Evolutionary conservation across 345 rosid species (phyloP).

Genomic region (Boechera stricta): DNA sequence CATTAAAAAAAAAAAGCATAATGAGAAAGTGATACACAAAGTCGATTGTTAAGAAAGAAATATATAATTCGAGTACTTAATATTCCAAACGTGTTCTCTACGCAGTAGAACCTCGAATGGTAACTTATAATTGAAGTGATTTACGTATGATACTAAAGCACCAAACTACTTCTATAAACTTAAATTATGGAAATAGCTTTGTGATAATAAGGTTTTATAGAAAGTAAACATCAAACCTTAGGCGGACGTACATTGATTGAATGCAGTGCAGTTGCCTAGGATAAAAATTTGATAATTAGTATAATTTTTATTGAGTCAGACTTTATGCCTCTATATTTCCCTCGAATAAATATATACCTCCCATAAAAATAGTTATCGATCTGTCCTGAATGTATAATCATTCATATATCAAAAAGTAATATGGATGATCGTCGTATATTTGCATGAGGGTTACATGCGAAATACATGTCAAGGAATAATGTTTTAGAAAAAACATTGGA

Average conservation of each 20-base stretch:
- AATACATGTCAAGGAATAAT: neutral
- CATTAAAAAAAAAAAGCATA: neutral
- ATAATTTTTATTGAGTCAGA: too few species aligned
- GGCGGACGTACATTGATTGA: neutral
- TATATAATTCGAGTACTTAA: neutral
- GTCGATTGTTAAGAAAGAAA: neutral
- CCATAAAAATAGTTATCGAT: neutral
- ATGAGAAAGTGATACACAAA: neutral
- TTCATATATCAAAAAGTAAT: neutral
- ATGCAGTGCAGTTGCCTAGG: too few species aligned
- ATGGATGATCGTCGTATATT: neutral
- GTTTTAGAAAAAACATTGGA: too few species aligned
- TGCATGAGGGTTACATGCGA: neutral
- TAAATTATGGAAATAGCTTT: neutral
- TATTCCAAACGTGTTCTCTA: slow-evolving; percentile 21
- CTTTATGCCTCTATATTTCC: neutral
- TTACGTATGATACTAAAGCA: slow-evolving; percentile 22
- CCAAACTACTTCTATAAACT: slow-evolving; percentile 11
- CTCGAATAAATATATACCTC: neutral
- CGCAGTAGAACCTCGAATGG: slow-evolving; percentile 2
- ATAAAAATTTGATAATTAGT: neutral
- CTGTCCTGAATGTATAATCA: neutral
- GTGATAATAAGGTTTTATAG: too few species aligned
- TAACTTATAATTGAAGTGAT: slow-evolving; percentile 38
- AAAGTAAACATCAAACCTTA: too few species aligned